A percentile compares a stretch with the other conserved stretches of the same genome.
Evolutionary conservation across 2,329 filamentous ascomycete species (phyloP).

Genomic region (Hypoxylon sp.): DNA sequence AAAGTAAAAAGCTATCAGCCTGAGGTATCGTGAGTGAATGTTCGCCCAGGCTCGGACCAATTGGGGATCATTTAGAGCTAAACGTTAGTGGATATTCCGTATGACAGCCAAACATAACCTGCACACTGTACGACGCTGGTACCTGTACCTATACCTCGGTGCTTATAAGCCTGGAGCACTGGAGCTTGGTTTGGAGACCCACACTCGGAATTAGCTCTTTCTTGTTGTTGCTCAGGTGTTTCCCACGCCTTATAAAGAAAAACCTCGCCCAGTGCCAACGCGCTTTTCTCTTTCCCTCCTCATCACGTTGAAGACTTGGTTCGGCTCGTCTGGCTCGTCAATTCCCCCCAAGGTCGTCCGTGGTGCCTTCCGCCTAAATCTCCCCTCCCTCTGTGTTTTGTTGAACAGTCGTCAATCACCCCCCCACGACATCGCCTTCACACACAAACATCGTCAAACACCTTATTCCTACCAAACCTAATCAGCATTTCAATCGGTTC

Average conservation of each 20-base stretch:
- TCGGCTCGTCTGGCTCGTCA: slow-evolving; percentile 44
- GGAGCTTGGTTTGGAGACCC: slow-evolving; percentile 36
- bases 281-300: slow-evolving; percentile 35
- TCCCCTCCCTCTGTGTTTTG: slow-evolving; percentile 42
- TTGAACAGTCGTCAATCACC: slow-evolving; percentile 36
- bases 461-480: slow-evolving; percentile 37
- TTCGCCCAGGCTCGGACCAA: slow-evolving; percentile 32
- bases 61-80: slow-evolving; percentile 22
- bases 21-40: slow-evolving; percentile 19
- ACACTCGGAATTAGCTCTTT: slow-evolving; percentile 42
- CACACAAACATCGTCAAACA: slow-evolving; percentile 38
- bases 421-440: slow-evolving; percentile 34
- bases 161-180: not conserved
- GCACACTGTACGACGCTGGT: slow-evolving; percentile 36
- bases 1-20: not conserved
- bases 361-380: slow-evolving; percentile 47
- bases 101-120: not conserved
- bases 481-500: slow-evolving; percentile 45
- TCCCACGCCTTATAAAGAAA: slow-evolving; percentile 40
- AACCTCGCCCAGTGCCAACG: slow-evolving; percentile 35
- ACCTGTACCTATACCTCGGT: slow-evolving; percentile 38
- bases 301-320: slow-evolving; percentile 45
- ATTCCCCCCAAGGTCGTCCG: slow-evolving; percentile 46
- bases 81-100: slow-evolving; percentile 27
- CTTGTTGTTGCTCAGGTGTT: slow-evolving; percentile 29